Conservation (phyloP, 495 filamentous ascomycete genomes). For the Aspergillus carlsbadensis region DNA sequence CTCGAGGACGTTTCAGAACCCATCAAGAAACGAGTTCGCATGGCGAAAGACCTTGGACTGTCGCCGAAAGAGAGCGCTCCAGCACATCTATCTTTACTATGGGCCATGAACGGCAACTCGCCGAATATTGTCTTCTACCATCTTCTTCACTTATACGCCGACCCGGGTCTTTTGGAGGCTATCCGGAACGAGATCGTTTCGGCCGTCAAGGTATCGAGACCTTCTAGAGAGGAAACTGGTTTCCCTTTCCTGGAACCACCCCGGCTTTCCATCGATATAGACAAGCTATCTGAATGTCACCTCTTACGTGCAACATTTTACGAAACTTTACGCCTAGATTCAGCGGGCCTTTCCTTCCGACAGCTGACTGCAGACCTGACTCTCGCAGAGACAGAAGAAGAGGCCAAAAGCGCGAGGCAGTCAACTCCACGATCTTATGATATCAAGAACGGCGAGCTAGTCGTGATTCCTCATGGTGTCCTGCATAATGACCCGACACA, state of each 20-base stretch:
- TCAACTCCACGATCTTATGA: conserved; percentile 39
- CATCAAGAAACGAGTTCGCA: conserved; percentile 42
- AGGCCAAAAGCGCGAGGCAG: conserved; percentile 24
- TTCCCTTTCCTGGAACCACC: conserved; percentile 53
- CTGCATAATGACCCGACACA: conserved; percentile 48
- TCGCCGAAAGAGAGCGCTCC: conserved; percentile 33
- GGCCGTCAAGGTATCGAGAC: conserved; percentile 44
- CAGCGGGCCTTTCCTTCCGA: conserved; percentile 45
- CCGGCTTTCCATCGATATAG: conserved; percentile 44
- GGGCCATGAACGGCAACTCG: conserved; percentile 53
- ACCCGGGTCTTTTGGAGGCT: conserved; percentile 40
- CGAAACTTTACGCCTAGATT: conserved; percentile 54
- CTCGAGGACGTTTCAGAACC: conserved; percentile 52
- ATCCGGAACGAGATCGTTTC: conserved; percentile 54
- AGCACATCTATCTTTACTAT: conserved; percentile 45
- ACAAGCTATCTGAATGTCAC: conserved; percentile 47
- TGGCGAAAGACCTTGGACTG: conserved; percentile 34
- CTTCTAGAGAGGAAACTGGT: conserved; percentile 44
- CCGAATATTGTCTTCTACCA: conserved; percentile 57
- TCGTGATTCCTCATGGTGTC: conserved; percentile 49
- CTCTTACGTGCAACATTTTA: conserved; percentile 54
- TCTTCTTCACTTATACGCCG: conserved; percentile 51
- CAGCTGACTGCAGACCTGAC: conserved; percentile 43
- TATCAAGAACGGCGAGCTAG: conserved; percentile 47
- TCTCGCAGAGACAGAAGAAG: conserved; percentile 42